Base-by-base conservation (phyloP, 2,329 filamentous ascomycete genomes). In the Trichoderma sp. region DNA sequence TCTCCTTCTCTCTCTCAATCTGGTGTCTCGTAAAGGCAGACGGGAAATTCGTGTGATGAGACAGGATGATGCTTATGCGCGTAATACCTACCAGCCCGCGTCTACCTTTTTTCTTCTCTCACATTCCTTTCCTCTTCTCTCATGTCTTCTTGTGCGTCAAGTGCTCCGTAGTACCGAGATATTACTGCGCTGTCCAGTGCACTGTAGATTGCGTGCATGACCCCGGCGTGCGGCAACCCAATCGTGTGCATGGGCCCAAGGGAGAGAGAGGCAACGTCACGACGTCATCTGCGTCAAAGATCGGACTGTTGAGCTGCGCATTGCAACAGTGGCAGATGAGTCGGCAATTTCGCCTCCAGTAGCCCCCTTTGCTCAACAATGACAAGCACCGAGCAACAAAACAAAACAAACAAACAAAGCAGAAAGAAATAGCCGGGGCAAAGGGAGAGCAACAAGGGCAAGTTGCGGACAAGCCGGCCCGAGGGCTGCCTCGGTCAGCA, bases 401-500 rank as follows among this genome's bases (percentile, higher is more conserved):
- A 31, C 11, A 21, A 8, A 19, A 60, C 58, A n/a, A 60, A 35
- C 33, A 31, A 3, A 37, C 24, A 21, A 21, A 3, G 24, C 24
- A 37, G 14, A 21, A 19, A 14, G 47, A 33, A 33, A 27, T 29
- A 55, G 49, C 61, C 55, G 63, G 55, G 63, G 55, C 16, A 67
- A 67, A 13, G 63, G 37, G 53, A 67, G 40, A 66, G 29, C 24
- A 19, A n/a, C 5, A 29, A 35, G 24, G 40, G 29, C 63, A 47
- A 33, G 57, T 24, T 40, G 37, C 52, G 52, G 37, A 29, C 37
- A 35, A 11, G 33, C 27, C 35, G 52, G 47, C 47, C 63, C 55
- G 63, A 55, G 27, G 43, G 55, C 63, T 49, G 63, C 63, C 63
- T 67, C 63, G 63, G 63, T 40, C 63, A 59, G 63, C 16, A 27